These are phyloP conservation scores for Myxozyma geophila DNA, from an alignment of 805 yeast genomes.

Conservation along the genomic window DNA sequence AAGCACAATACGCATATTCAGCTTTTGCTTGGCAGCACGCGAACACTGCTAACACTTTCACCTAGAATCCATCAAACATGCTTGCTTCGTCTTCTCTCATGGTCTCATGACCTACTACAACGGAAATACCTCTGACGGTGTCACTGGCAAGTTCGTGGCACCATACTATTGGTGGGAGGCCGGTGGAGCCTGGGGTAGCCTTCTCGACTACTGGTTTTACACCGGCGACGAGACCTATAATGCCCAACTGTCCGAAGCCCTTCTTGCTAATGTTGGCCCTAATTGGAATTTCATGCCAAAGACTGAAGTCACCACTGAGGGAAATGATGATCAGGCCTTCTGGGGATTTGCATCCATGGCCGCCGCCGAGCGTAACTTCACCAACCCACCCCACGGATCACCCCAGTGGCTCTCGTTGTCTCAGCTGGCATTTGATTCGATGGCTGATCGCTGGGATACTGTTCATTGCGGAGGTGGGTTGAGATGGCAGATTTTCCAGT, in stretches of 20 bases:
- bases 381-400: constrained; percentile 62
- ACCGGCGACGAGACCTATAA: constrained; percentile 73
- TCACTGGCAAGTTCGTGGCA: constrained; percentile 80
- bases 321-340: constrained; percentile 96
- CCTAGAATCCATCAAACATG: constrained; percentile 53
- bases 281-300: constrained; percentile 81
- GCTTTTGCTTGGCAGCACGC: not conserved
- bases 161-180: constrained; percentile 99
- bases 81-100: constrained; percentile 55
- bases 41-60: not conserved
- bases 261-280: constrained; percentile 74
- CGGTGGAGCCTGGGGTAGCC: constrained; percentile 81
- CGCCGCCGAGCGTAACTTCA: constrained; percentile 87
- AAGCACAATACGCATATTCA: not conserved
- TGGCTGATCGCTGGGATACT: constrained; percentile 87
- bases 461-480: constrained; percentile 81
- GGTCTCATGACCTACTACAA: constrained; percentile 75
- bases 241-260: constrained; percentile 60
- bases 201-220: constrained; percentile 76
- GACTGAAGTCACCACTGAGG: constrained; percentile 89
- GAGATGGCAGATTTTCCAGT: constrained; percentile 93
- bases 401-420: constrained; percentile 84
- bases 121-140: constrained; percentile 68
- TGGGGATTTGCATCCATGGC: constrained; percentile 95
- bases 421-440: constrained; percentile 88